Percentiles rank a stretch among this genome's conserved stretches.
Evolutionary conservation across 768 basidiomycete genomes (phyloP).

Genomic region (Hypsizygus marmoreus): DNA sequence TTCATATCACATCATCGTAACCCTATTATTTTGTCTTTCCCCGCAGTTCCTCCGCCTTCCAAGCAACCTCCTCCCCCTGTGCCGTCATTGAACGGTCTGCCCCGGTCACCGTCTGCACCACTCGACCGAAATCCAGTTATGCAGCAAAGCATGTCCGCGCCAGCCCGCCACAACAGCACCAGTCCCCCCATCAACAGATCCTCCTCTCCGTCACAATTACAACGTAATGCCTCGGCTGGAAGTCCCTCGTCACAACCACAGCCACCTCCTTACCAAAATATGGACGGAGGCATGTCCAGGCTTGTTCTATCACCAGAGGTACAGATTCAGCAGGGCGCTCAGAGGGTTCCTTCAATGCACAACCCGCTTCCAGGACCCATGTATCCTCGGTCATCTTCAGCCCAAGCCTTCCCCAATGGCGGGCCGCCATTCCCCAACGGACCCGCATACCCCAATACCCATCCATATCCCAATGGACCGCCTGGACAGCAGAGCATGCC

Average conservation of each 20-base stretch:
- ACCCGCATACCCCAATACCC: too few species aligned
- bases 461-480: constrained; percentile 6
- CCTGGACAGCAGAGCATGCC: constrained; percentile 7
- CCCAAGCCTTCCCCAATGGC: too few species aligned
- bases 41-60: constrained; percentile 53
- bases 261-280: constrained; percentile 15
- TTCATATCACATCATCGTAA: background rate
- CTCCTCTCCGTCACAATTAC: constrained; percentile 8
- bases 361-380: constrained; percentile 20
- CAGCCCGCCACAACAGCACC: constrained; percentile 4
- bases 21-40: constrained; percentile 6
- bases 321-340: constrained; percentile 29
- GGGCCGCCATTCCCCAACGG: constrained; percentile 35
- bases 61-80: constrained; percentile 72
- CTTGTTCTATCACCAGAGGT: constrained; percentile 27
- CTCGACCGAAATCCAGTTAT: constrained; percentile 1
- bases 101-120: constrained; percentile 21
- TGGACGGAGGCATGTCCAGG: constrained; percentile 19
- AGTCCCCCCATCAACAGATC: constrained; percentile 10
- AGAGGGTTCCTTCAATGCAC: constrained; percentile 24
- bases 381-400: constrained; percentile 18
- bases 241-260: constrained; percentile 10
- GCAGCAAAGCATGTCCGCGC: background rate
- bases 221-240: constrained; percentile 4
- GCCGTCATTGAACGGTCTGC: constrained; percentile 44